Percentiles rank a stretch among this genome's conserved stretches.
Conservation (phyloP, 495 filamentous ascomycete species). For the Neurospora cerealis region DNA sequence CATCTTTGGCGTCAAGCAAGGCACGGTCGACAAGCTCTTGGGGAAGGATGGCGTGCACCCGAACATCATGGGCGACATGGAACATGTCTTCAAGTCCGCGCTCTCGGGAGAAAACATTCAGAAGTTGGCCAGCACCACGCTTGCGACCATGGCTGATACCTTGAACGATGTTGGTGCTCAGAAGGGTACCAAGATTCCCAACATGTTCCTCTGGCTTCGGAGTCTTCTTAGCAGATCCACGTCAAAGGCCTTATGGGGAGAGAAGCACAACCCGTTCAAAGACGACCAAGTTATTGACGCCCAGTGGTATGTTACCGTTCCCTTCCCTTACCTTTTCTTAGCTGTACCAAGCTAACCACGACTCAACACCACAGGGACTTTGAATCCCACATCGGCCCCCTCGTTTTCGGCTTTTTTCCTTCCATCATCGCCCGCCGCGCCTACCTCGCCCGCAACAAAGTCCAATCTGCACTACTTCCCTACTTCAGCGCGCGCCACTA, state of each 20-base stretch:
- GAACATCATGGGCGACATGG: slow-evolving; percentile 1
- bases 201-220: slow-evolving; percentile 23
- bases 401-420: slow-evolving; percentile 19
- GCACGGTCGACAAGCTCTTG: not conserved
- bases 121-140: slow-evolving; percentile 2
- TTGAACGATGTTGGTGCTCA: not conserved
- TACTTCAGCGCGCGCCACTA: slow-evolving; percentile 6
- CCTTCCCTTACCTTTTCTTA: not conserved
- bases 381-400: slow-evolving; percentile 19
- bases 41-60: not conserved
- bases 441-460: slow-evolving; percentile 9
- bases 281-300: slow-evolving; percentile 14
- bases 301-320: slow-evolving; percentile 2
- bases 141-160: slow-evolving; percentile 1
- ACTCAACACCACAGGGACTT: slow-evolving; percentile 5
- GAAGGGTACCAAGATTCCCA: slow-evolving; percentile 1
- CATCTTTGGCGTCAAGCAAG: slow-evolving; percentile 2
- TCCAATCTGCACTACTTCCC: slow-evolving; percentile 5
- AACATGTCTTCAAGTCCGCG: slow-evolving; percentile 4
- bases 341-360: slow-evolving; percentile 5
- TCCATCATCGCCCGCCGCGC: slow-evolving; percentile 22
- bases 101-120: slow-evolving; percentile 2
- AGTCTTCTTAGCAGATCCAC: slow-evolving; percentile 21
- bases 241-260: slow-evolving; percentile 19
- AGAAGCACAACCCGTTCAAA: slow-evolving; percentile 13